These are phyloP conservation scores for Exidia glandulosa DNA, from an alignment of 768 basidiomycete species.

Conservation along the genomic window DNA sequence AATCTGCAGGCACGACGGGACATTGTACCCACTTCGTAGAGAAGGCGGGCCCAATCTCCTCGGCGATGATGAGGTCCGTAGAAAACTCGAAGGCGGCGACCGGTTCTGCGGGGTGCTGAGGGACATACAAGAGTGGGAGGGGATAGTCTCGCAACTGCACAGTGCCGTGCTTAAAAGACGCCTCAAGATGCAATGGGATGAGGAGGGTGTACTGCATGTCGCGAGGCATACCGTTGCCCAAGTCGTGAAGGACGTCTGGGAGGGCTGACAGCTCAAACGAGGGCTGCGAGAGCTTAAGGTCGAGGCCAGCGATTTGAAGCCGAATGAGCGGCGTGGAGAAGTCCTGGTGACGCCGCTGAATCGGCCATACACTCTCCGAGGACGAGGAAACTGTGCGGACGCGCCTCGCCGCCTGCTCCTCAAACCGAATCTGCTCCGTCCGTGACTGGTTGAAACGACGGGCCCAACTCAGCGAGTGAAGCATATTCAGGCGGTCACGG, in stretches of 20 bases:
- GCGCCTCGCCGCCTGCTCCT: slow-evolving; percentile 24
- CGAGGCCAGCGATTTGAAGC: slow-evolving; percentile 45
- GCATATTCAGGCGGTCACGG: slow-evolving; percentile 49
- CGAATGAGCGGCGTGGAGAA: slow-evolving; percentile 60
- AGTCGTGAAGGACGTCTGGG: slow-evolving; percentile 51
- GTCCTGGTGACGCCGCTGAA: background rate
- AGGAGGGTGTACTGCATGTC: slow-evolving; percentile 69
- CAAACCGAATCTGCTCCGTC: slow-evolving; percentile 34
- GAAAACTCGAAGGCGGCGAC: slow-evolving; percentile 50
- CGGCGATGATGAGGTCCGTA: slow-evolving; percentile 73
- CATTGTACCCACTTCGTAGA: slow-evolving; percentile 68
- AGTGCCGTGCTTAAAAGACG: slow-evolving; percentile 49
- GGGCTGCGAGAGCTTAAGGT: slow-evolving; percentile 44
- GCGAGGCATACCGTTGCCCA: slow-evolving; percentile 56
- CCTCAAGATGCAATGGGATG: slow-evolving; percentile 68
- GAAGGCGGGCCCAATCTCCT: slow-evolving; percentile 63
- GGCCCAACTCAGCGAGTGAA: slow-evolving; percentile 67
- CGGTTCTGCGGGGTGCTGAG: slow-evolving; percentile 29
- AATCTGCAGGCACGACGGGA: slow-evolving; percentile 45
- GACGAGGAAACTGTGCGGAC: background rate
- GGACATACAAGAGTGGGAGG: slow-evolving; percentile 69
- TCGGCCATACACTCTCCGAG: background rate
- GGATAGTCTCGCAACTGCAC: slow-evolving; percentile 79
- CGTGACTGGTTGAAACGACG: slow-evolving; percentile 38
- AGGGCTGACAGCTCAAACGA: slow-evolving; percentile 46